Evolutionary conservation across 768 basidiomycete genomes (phyloP).

Genomic region (Auriscalpium vulgare): DNA sequence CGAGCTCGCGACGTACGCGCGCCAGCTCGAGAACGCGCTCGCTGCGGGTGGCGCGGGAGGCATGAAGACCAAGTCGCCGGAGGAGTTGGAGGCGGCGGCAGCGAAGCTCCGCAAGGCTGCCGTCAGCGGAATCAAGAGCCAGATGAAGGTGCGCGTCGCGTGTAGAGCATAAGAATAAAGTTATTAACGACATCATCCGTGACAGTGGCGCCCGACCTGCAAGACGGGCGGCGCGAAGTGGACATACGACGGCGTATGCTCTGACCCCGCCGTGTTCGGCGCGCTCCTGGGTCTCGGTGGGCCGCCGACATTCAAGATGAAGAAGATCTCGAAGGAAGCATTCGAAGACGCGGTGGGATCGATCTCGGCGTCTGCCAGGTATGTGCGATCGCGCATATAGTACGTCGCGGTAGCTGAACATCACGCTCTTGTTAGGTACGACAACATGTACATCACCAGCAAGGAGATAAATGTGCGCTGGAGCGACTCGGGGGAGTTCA

Average conservation of each 20-base stretch:
- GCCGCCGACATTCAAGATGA: constrained; percentile 42
- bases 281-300: constrained; percentile 33
- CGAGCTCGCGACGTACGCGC: constrained; percentile 27
- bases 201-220: constrained; percentile 46
- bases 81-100: constrained; percentile 33
- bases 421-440: constrained; percentile 27
- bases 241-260: constrained; percentile 45
- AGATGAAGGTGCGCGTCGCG: constrained; percentile 32
- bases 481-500: constrained; percentile 45
- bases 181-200: background rate
- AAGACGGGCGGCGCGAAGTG: constrained; percentile 39
- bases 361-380: background rate
- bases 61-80: constrained; percentile 23
- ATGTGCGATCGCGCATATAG: constrained; percentile 12
- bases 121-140: constrained; percentile 42
- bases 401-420: constrained; percentile 30
- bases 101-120: constrained; percentile 38
- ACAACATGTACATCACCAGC: constrained; percentile 30
- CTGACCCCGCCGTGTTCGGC: constrained; percentile 40
- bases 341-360: constrained; percentile 28
- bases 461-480: constrained; percentile 38
- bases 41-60: constrained; percentile 1
- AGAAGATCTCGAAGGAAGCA: constrained; percentile 32
- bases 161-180: background rate
- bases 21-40: constrained; percentile 20